These are phyloP conservation scores for Tolypocladium cylindrosporum DNA, from an alignment of 2,329 filamentous ascomycete genomes.

Conservation along the genomic window DNA sequence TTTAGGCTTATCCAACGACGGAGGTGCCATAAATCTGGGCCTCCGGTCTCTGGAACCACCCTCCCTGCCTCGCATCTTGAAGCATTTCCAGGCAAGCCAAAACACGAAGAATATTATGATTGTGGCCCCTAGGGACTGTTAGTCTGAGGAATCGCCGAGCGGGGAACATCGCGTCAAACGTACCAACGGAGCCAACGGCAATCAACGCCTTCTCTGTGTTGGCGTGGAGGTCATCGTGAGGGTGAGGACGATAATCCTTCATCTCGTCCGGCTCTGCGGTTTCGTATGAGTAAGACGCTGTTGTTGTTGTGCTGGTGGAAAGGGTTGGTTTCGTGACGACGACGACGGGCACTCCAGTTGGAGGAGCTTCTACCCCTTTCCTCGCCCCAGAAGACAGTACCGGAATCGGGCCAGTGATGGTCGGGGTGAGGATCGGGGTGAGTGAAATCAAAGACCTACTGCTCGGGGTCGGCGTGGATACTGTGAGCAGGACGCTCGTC, in stretches of 20 bases:
- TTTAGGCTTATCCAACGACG: slow-evolving; percentile 1
- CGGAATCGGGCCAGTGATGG: slow-evolving; percentile 1
- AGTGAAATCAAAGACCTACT: neutral
- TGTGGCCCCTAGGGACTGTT: slow-evolving; percentile 24
- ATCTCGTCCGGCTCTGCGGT: neutral
- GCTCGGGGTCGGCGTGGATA: neutral
- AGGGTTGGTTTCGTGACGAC: neutral
- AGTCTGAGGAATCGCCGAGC: neutral
- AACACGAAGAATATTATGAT: slow-evolving; percentile 32
- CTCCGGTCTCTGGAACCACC: slow-evolving; percentile 23
- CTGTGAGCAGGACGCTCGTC: neutral
- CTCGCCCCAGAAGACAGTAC: slow-evolving; percentile 2
- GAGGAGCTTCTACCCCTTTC: slow-evolving; percentile 1
- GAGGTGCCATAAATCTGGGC: slow-evolving; percentile 2
- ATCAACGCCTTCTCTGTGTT: slow-evolving; percentile 10
- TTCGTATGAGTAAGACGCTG: neutral
- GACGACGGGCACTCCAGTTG: neutral
- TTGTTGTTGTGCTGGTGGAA: neutral
- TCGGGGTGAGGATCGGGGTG: neutral
- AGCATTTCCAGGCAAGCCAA: slow-evolving; percentile 34
- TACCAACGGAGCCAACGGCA: slow-evolving; percentile 10
- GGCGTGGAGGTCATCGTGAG: neutral
- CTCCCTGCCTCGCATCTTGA: slow-evolving; percentile 10
- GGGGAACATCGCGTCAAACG: neutral
- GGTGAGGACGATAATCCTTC: neutral